Conservation (phyloP, 768 basidiomycete species). For the Harrya chromipes region DNA sequence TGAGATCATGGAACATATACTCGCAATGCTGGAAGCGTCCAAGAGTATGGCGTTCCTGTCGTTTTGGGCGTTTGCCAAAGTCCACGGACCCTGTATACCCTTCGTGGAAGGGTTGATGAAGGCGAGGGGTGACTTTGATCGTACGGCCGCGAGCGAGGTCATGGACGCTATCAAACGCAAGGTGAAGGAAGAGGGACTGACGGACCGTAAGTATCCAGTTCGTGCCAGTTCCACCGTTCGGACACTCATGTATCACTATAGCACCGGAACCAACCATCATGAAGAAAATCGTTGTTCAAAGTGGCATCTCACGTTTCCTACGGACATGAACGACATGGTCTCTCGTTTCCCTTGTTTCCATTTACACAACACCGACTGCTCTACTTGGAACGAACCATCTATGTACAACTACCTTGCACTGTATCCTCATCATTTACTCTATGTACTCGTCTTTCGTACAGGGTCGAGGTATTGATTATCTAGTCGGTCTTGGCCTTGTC, state of each 20-base stretch:
- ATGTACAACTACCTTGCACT: slow-evolving; percentile 3
- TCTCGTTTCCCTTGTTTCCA: background rate
- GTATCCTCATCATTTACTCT: slow-evolving; percentile 6
- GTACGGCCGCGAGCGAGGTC: slow-evolving; percentile 82
- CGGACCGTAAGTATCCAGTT: slow-evolving; percentile 64
- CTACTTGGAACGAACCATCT: background rate
- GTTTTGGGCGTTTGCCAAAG: slow-evolving; percentile 91
- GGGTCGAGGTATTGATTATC: slow-evolving; percentile 9
- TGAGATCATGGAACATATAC: slow-evolving; percentile 80
- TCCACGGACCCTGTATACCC: slow-evolving; percentile 87
- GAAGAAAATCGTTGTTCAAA: slow-evolving; percentile 83
- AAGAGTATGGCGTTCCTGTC: slow-evolving; percentile 90
- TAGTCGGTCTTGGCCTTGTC: slow-evolving; percentile 51
- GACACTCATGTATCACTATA: slow-evolving; percentile 28
- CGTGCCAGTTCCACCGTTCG: background rate
- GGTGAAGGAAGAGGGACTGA: slow-evolving; percentile 82
- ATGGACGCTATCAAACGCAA: slow-evolving; percentile 94
- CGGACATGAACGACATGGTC: slow-evolving; percentile 32
- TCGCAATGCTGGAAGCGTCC: slow-evolving; percentile 79
- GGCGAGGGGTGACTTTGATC: slow-evolving; percentile 85
- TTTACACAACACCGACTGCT: slow-evolving; percentile 1
- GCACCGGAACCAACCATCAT: slow-evolving; percentile 84
- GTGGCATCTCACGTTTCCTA: slow-evolving; percentile 72
- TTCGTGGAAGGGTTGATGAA: slow-evolving; percentile 92
- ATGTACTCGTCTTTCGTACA: background rate